These are phyloP conservation scores for Pythium guiyangense DNA, from an alignment of 352 stramenopile genomes.

Conservation along the genomic window DNA sequence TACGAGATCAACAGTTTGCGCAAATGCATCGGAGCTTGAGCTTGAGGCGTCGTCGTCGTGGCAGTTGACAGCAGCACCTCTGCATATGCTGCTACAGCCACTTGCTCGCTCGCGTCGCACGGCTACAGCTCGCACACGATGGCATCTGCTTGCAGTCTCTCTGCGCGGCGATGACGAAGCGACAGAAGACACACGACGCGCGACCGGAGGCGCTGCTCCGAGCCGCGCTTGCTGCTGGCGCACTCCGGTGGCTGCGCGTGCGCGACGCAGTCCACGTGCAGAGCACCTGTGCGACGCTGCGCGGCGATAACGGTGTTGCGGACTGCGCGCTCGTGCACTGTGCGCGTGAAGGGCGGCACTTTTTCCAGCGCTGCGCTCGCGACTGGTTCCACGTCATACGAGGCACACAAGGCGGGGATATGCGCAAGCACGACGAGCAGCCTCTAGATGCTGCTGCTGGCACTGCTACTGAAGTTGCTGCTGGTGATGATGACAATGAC, in stretches of 20 bases:
- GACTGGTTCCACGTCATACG: constrained; percentile 8
- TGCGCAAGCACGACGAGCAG: background rate
- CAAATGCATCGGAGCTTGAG: no score
- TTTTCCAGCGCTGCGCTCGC: constrained; percentile 10
- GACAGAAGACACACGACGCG: background rate
- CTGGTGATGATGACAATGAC: no score
- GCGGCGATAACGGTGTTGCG: background rate
- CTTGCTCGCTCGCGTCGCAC: no score
- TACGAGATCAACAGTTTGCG: no score
- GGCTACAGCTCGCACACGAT: background rate
- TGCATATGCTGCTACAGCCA: no score
- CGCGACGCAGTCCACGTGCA: constrained; percentile 3
- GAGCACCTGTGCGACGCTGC: background rate
- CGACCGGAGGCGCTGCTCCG: background rate
- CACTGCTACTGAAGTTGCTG: no score
- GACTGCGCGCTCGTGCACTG: constrained; percentile 2
- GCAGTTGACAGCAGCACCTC: no score
- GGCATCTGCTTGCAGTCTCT: background rate
- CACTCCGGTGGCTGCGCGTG: constrained; percentile 4
- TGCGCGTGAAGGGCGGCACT: constrained; percentile 4
- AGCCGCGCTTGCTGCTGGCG: background rate
- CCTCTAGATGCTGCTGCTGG: no score
- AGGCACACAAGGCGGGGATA: background rate
- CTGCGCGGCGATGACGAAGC: constrained; percentile 2
- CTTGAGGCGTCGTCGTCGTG: no score